phyloP scores from a whole-genome alignment of 1,284 basidiomycete species.

The Moniliella sp. region DNA sequence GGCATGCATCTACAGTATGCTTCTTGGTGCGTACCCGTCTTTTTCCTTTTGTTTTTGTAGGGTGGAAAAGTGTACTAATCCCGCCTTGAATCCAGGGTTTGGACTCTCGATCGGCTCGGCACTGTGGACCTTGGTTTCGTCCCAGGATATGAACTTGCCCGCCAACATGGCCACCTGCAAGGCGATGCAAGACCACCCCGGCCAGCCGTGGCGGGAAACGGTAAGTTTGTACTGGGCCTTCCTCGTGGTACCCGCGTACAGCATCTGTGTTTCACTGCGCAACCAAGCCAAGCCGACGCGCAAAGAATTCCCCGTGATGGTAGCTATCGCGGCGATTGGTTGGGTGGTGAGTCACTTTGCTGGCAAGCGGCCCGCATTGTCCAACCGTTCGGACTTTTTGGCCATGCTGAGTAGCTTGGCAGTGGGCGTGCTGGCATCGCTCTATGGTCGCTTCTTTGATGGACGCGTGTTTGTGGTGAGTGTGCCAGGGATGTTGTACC shows the following conservation, averaged over 20 bases:
- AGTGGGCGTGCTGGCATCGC: conserved; percentile 59
- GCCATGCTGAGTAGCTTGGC: conserved; percentile 47
- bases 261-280: conserved; percentile 51
- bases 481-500: conserved; percentile 49
- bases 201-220: conserved; percentile 38
- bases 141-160: conserved; percentile 5
- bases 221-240: conserved; percentile 36
- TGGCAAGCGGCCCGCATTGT: conserved; percentile 6
- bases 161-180: conserved; percentile 4
- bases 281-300: conserved; percentile 49
- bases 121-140: conserved; percentile 18
- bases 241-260: conserved; percentile 55
- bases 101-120: conserved; percentile 19
- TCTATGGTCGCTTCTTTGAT: conserved; percentile 58
- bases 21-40: too few species aligned
- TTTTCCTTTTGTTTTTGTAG: too few species aligned
- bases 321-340: conserved; percentile 51
- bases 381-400: conserved; percentile 17
- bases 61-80: too few species aligned
- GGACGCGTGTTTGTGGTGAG: conserved; percentile 54
- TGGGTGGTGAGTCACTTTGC: conserved; percentile 39
- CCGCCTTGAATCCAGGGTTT: too few species aligned
- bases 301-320: conserved; percentile 48
- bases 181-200: conserved; percentile 3
- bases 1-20: conserved; percentile 49